Conservation (phyloP, 192 early-diverging fungal genomes). For the Dimargaris cristalligena region DNA sequence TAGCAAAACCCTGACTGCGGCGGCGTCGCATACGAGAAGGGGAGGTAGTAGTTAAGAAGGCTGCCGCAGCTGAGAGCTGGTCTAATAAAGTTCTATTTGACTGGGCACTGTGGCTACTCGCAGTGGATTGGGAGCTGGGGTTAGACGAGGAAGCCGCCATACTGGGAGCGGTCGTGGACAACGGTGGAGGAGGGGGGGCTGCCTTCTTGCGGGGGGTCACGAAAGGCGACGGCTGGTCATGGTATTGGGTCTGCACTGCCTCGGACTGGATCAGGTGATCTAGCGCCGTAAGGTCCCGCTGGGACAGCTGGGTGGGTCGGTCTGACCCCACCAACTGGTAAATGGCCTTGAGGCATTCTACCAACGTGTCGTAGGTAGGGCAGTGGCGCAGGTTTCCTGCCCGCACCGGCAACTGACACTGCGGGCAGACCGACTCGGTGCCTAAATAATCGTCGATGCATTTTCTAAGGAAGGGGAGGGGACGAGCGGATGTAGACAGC, state of each 20-base stretch:
- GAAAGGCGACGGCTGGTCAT: too few relatives aligned
- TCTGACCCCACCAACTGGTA: neutral
- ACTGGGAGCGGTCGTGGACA: too few relatives aligned
- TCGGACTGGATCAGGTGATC: neutral
- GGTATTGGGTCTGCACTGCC: too few relatives aligned
- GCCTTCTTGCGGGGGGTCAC: too few relatives aligned
- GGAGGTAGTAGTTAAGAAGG: too few relatives aligned
- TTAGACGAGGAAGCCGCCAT: too few relatives aligned
- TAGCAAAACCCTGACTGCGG: too few relatives aligned
- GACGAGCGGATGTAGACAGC: neutral
- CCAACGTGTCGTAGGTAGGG: conserved; percentile 6
- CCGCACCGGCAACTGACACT: conserved; percentile 1
- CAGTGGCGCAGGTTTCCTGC: neutral
- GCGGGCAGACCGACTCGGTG: neutral
- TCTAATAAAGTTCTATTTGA: neutral
- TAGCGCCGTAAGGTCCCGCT: neutral
- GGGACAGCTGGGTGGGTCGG: neutral
- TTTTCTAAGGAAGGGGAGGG: neutral
- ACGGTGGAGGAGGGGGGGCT: too few relatives aligned
- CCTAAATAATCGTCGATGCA: conserved; percentile 2
- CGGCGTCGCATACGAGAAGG: too few relatives aligned
- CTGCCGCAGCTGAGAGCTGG: conserved; percentile 12
- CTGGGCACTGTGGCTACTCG: neutral
- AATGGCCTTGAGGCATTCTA: conserved; percentile 4
- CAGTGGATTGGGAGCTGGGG: too few relatives aligned